A percentile compares a stretch with the other conserved stretches of the same genome.
phyloP scores from a whole-genome alignment of 495 filamentous ascomycete genomes.

The Beverwykella pulmonaria region DNA sequence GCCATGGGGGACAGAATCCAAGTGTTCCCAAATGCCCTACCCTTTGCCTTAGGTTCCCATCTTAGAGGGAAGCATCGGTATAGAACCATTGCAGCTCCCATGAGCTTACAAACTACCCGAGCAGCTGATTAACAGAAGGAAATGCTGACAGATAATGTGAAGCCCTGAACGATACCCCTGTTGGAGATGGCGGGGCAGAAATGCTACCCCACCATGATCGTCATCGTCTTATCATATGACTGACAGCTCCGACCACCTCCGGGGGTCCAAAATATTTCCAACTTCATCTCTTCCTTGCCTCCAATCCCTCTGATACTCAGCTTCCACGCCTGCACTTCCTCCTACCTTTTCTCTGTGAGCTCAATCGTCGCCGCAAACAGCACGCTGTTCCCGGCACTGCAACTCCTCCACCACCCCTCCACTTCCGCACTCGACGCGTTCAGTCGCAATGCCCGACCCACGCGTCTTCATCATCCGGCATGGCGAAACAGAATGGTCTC shows the following conservation, averaged over 20 bases:
- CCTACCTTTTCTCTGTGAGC: not conserved
- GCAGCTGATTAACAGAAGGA: constrained; percentile 3
- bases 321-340: not conserved
- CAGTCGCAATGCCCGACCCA: constrained; percentile 60
- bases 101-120: not conserved
- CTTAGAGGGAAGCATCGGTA: not conserved
- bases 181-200: constrained; percentile 9
- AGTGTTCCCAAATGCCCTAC: too few relatives aligned
- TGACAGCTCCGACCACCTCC: constrained; percentile 3
- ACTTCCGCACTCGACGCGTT: not conserved
- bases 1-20: not conserved
- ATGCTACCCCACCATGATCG: constrained; percentile 19
- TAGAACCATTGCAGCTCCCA: not conserved
- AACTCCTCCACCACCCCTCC: too few relatives aligned
- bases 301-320: not conserved
- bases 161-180: not conserved
- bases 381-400: too few relatives aligned
- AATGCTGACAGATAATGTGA: constrained; percentile 15
- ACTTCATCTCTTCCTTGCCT: not conserved
- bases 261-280: not conserved
- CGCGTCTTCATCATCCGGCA: constrained; percentile 93
- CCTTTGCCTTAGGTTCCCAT: not conserved
- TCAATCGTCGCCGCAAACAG: not conserved
- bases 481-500: constrained; percentile 95
- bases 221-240: not conserved